phyloP scores from a whole-genome alignment of 176 grass and related monocot species.

The Pontederia crassipes region DNA sequence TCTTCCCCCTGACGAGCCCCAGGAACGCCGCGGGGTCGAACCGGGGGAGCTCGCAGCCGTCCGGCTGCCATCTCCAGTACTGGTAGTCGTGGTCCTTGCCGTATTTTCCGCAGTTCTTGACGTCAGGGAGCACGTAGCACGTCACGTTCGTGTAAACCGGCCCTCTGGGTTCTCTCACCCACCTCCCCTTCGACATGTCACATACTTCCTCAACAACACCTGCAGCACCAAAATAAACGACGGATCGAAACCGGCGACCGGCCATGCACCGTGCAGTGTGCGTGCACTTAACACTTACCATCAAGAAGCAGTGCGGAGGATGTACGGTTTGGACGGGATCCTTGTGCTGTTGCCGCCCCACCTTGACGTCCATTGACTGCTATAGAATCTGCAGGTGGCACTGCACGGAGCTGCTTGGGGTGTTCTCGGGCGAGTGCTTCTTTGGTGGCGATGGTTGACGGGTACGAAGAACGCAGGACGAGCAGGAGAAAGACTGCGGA shows the following conservation, averaged over 20 bases:
- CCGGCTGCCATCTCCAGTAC: slow-evolving; percentile 59
- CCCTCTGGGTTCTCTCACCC: slow-evolving; percentile 42
- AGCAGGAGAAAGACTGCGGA: slow-evolving; percentile 3
- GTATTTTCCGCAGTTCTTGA: slow-evolving; percentile 67
- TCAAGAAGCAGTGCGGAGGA: too few species aligned
- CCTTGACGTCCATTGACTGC: too few species aligned
- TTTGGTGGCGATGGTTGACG: not conserved
- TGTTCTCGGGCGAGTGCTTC: not conserved
- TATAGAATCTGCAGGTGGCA: too few species aligned
- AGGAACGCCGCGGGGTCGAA: slow-evolving; percentile 42
- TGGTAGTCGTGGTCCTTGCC: slow-evolving; percentile 45
- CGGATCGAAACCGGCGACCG: not conserved
- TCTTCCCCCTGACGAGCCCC: slow-evolving; percentile 33
- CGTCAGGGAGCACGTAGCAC: slow-evolving; percentile 39
- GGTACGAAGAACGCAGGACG: not conserved
- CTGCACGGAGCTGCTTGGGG: too few species aligned
- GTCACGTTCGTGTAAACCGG: slow-evolving; percentile 43
- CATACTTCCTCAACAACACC: slow-evolving; percentile 21
- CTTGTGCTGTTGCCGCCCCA: too few species aligned
- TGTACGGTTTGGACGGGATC: too few species aligned
- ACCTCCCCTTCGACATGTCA: slow-evolving; percentile 41
- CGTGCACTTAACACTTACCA: not conserved
- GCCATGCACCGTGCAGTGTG: not conserved
- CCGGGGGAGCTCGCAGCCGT: slow-evolving; percentile 40
- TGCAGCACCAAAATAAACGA: not conserved